Evolutionary conservation across 495 filamentous ascomycete species (phyloP), one percentile per base, ranked within the genome.

Genomic region (Bryoglossum gracile): DNA sequence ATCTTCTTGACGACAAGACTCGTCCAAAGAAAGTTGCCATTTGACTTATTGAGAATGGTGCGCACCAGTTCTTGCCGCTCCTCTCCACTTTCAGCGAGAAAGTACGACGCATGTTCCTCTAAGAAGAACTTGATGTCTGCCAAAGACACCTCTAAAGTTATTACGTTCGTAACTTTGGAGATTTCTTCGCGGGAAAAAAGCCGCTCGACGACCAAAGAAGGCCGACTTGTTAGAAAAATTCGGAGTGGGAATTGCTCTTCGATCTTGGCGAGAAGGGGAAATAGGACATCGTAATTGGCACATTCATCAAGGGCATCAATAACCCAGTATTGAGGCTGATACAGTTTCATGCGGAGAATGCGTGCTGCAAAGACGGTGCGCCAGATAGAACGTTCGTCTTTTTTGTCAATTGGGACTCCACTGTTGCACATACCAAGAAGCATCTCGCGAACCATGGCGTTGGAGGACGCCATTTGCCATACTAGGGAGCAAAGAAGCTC

Each of bases 401-500:
- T 24, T 40, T 44, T 37, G 25, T 55, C 52, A 9, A 35, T 26
- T 6, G 8, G 6, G 8, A 21, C 10, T 11, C 24, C 25, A 25
- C 43, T 32, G 1, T 45, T 11, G 4, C 25, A 4, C 8, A 51
- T 22, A 1, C 35, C 19, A n/a, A 51, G 11, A 3, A 55, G 21
- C 9, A 11, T 18, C n/a, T 42, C 13, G 1, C 32, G 17, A 4
- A 55, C 19, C 0, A 14, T 8, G 8, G 25, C 9, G 28, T 50
- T 26, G 8, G 22, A 11, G 1, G 18, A 1, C 0, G 65, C 62
- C 5, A 65, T 53, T 26, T 71, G 68, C 36, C 45, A 60, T 10
- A 64, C 62, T 6, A 71, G 28, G 1, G 65, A 64, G 5, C 57
- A 51, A 6, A 70, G 38, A 14, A 58, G 43, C 0, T 36, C 37